A percentile compares a stretch with the other conserved stretches of the same genome.
Evolutionary conservation across 305 asterid species (phyloP).

Genomic region (Caryopteris hybrid): DNA sequence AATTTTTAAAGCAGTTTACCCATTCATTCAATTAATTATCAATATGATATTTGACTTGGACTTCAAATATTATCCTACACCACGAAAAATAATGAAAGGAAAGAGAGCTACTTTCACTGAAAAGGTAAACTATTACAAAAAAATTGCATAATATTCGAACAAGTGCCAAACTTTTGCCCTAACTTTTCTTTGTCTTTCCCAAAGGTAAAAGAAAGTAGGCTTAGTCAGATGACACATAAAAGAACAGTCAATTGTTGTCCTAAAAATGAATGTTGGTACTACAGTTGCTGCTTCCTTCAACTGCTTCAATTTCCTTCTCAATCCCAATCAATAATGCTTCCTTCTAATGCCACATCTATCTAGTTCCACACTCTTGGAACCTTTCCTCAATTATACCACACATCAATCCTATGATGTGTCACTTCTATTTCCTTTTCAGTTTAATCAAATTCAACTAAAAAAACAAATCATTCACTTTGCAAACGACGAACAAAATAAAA

Average conservation of each 20-base stretch:
- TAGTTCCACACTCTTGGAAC: slow-evolving; percentile 7
- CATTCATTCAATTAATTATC: too few species aligned
- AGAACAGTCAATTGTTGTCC: not conserved
- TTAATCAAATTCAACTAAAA: too few species aligned
- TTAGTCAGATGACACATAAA: not conserved
- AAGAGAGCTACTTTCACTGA: too few species aligned
- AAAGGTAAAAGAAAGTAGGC: not conserved
- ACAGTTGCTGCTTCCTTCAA: not conserved
- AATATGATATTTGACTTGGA: too few species aligned
- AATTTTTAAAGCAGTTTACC: too few species aligned
- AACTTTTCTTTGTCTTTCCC: not conserved
- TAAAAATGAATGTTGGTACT: not conserved
- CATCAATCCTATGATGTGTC: not conserved
- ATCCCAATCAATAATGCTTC: not conserved
- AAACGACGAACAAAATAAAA: too few species aligned
- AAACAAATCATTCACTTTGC: not conserved
- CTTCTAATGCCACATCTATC: not conserved
- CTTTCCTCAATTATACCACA: slow-evolving; percentile 7
- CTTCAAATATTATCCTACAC: too few species aligned
- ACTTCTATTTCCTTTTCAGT: not conserved
- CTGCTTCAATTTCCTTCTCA: slow-evolving; percentile 14
- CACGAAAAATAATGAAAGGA: too few species aligned
- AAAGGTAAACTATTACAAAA: too few species aligned
- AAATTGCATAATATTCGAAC: too few species aligned
- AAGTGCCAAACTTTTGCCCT: too few species aligned